Percentiles rank a stretch among this genome's conserved stretches.
Conservation (phyloP, 1,284 basidiomycete genomes). For the Thelephora terrestris region DNA sequence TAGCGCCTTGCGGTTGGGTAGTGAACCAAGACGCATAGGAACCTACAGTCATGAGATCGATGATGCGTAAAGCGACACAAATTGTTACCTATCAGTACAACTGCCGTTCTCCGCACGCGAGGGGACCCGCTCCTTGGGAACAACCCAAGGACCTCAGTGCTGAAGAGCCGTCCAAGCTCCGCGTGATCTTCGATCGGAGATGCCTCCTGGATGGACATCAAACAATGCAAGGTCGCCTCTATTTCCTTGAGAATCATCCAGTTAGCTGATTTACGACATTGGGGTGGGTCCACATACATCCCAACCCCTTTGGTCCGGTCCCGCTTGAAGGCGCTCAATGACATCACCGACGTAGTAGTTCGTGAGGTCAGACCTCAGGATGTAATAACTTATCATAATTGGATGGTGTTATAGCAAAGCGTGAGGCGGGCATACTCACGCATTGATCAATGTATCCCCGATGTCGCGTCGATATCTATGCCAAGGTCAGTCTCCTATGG, state of each 20-base stretch:
- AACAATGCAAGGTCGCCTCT: slow-evolving; percentile 76
- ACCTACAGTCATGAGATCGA: slow-evolving; percentile 32
- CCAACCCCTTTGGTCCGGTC: slow-evolving; percentile 40
- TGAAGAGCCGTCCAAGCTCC: slow-evolving; percentile 60
- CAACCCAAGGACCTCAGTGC: slow-evolving; percentile 53
- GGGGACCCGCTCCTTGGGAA: slow-evolving; percentile 55
- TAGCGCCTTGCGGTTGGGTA: slow-evolving; percentile 33
- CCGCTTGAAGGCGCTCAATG: slow-evolving; percentile 36
- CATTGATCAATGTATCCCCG: slow-evolving; percentile 85
- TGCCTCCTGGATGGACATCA: slow-evolving; percentile 80
- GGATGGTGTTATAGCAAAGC: neutral
- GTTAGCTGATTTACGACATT: neutral
- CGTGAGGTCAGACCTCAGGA: slow-evolving; percentile 76
- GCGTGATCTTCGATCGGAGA: slow-evolving; percentile 64
- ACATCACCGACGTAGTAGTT: slow-evolving; percentile 56
- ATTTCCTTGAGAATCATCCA: slow-evolving; percentile 43
- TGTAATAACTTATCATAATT: slow-evolving; percentile 57
- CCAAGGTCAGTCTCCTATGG: slow-evolving; percentile 9
- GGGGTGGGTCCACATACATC: slow-evolving; percentile 40
- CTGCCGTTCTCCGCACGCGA: slow-evolving; percentile 61
- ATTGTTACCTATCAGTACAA: slow-evolving; percentile 56
- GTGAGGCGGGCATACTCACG: slow-evolving; percentile 38
- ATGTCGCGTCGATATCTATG: slow-evolving; percentile 76
- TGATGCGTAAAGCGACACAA: neutral
- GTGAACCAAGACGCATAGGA: slow-evolving; percentile 83